Evolutionary conservation across 352 stramenopile genomes (phyloP).

Genomic region (Pythium myriotylum): DNA sequence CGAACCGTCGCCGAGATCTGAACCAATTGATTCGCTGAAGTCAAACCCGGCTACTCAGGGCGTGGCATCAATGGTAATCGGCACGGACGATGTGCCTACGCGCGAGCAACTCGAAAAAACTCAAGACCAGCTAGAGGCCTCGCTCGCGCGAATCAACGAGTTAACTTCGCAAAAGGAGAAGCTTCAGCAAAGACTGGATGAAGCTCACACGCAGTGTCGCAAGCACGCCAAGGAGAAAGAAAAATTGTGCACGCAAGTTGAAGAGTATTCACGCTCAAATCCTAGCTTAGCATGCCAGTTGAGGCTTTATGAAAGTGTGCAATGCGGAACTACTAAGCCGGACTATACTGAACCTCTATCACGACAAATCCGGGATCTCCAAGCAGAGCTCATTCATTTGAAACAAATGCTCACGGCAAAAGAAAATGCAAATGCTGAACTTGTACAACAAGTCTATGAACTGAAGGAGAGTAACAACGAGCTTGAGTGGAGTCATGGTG

Average conservation of each 20-base stretch:
- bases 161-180: slow-evolving; percentile 37
- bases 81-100: background rate
- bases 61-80: background rate
- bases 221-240: slow-evolving; percentile 29
- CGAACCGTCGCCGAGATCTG: background rate
- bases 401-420: slow-evolving; percentile 30
- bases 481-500: background rate
- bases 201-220: slow-evolving; percentile 29
- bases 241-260: slow-evolving; percentile 27
- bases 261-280: slow-evolving; percentile 25
- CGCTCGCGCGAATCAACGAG: slow-evolving; percentile 22
- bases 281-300: slow-evolving; percentile 19
- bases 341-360: too few species aligned
- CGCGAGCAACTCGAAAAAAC: slow-evolving; percentile 1
- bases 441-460: slow-evolving; percentile 46
- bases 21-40: background rate
- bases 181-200: slow-evolving; percentile 26
- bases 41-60: background rate
- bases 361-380: too few species aligned
- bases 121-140: slow-evolving; percentile 20
- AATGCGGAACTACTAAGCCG: too few species aligned
- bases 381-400: background rate
- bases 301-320: slow-evolving; percentile 3
- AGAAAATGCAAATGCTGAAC: slow-evolving; percentile 47
- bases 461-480: slow-evolving; percentile 38